phyloP scores from a whole-genome alignment of 768 basidiomycete genomes.

The Imleria badia region DNA sequence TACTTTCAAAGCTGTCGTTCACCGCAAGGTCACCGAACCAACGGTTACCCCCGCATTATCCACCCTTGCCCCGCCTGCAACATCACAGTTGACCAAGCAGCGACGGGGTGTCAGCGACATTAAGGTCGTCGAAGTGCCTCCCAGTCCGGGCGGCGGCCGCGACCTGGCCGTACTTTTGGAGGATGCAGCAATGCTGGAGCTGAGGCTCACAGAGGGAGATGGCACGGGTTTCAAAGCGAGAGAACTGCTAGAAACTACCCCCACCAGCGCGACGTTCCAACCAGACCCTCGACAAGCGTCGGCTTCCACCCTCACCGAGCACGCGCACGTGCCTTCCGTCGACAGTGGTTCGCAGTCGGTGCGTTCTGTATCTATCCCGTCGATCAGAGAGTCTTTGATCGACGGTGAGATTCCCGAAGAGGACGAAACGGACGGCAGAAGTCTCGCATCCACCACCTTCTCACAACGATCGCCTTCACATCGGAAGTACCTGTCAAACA shows the following conservation, averaged over 20 bases:
- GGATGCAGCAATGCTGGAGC: constrained; percentile 59
- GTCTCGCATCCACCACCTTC: constrained; percentile 39
- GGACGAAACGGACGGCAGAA: constrained; percentile 30
- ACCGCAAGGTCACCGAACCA: constrained; percentile 49
- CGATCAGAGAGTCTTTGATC: constrained; percentile 28
- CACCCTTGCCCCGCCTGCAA: constrained; percentile 19
- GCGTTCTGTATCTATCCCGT: constrained; percentile 31
- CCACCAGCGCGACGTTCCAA: constrained; percentile 27
- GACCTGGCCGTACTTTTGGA: constrained; percentile 56
- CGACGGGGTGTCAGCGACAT: constrained; percentile 24
- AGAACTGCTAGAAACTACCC: constrained; percentile 17
- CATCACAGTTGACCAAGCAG: constrained; percentile 30
- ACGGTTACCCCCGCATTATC: constrained; percentile 16
- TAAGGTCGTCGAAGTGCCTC: constrained; percentile 33
- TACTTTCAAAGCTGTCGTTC: constrained; percentile 58
- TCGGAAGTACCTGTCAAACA: constrained; percentile 46
- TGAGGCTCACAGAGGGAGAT: constrained; percentile 50
- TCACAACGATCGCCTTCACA: constrained; percentile 52
- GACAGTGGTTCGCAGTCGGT: constrained; percentile 24
- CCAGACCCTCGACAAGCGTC: constrained; percentile 20
- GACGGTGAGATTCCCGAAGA: constrained; percentile 25
- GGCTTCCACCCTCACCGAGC: constrained; percentile 24
- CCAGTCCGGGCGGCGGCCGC: constrained; percentile 49
- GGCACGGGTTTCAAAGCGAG: constrained; percentile 4
- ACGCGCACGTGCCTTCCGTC: constrained; percentile 8